These are phyloP conservation scores for Corymbia calophylla DNA, from an alignment of 441 rosid genomes.

Conservation along the genomic window DNA sequence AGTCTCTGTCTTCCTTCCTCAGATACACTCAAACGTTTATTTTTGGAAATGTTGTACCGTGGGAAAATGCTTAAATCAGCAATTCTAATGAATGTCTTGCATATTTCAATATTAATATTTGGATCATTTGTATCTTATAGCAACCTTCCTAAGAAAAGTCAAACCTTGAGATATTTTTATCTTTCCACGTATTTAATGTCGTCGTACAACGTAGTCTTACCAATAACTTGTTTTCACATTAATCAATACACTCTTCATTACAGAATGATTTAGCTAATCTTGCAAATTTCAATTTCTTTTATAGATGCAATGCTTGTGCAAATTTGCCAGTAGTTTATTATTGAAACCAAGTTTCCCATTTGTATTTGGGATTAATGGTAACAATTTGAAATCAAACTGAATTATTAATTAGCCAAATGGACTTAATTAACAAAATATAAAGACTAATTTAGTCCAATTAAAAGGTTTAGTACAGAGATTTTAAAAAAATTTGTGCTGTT, in stretches of 20 bases:
- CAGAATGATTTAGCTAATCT: background rate
- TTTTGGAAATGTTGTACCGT: background rate
- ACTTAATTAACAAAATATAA: no score
- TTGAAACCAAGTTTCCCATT: background rate
- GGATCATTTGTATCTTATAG: background rate
- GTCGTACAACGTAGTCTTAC: background rate
- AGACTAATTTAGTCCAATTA: no score
- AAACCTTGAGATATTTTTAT: background rate
- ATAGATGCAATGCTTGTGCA: background rate
- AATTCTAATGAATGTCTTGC: background rate
- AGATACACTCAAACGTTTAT: background rate
- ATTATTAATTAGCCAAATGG: rapidly evolving
- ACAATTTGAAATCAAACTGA: background rate
- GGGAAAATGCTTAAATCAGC: background rate
- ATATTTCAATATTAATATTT: background rate
- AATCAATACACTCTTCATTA: background rate
- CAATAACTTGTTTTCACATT: background rate
- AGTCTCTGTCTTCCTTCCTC: background rate
- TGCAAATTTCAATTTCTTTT: background rate
- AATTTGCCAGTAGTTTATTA: background rate
- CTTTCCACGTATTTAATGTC: background rate
- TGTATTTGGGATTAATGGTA: background rate
- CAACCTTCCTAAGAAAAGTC: background rate
- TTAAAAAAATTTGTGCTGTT: no score
- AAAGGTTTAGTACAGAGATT: no score